A percentile compares a stretch with the other conserved stretches of the same genome.
Evolutionary conservation across 2,329 filamentous ascomycete species (phyloP).

Genomic region (Fusarium ramigenum): DNA sequence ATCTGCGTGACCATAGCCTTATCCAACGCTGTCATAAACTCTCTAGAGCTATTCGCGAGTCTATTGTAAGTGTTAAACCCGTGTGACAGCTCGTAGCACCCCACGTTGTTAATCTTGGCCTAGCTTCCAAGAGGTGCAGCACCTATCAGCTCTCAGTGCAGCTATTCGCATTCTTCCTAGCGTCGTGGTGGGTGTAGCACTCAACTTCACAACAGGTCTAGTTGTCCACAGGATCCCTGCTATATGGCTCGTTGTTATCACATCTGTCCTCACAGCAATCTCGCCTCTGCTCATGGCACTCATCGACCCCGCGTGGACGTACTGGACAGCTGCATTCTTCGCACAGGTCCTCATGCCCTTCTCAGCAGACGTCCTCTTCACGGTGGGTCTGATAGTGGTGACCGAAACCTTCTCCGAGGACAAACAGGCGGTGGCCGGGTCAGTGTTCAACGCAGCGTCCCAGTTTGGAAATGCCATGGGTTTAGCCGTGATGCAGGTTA

Average conservation of each 20-base stretch:
- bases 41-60: conserved; percentile 58
- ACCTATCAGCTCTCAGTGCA: conserved; percentile 54
- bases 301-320: conserved; percentile 56
- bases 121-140: conserved; percentile 62
- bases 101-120: neutral
- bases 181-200: conserved; percentile 53
- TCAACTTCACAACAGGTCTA: conserved; percentile 57
- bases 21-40: conserved; percentile 56
- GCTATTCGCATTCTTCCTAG: conserved; percentile 56
- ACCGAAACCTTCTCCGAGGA: conserved; percentile 63
- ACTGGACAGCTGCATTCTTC: conserved; percentile 60
- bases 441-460: conserved; percentile 67
- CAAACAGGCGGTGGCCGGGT: conserved; percentile 67
- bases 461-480: conserved; percentile 65
- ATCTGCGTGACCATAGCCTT: conserved; percentile 62
- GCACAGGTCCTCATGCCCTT: conserved; percentile 55
- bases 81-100: neutral
- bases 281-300: conserved; percentile 66
- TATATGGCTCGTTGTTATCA: conserved; percentile 51
- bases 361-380: conserved; percentile 61
- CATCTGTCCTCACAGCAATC: conserved; percentile 54
- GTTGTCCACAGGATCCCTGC: conserved; percentile 55
- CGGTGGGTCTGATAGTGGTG: conserved; percentile 63
- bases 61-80: conserved; percentile 54
- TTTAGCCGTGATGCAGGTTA: conserved; percentile 57